These are phyloP conservation scores for Vicia villosa DNA, from an alignment of 306 rosid species.

Conservation along the genomic window DNA sequence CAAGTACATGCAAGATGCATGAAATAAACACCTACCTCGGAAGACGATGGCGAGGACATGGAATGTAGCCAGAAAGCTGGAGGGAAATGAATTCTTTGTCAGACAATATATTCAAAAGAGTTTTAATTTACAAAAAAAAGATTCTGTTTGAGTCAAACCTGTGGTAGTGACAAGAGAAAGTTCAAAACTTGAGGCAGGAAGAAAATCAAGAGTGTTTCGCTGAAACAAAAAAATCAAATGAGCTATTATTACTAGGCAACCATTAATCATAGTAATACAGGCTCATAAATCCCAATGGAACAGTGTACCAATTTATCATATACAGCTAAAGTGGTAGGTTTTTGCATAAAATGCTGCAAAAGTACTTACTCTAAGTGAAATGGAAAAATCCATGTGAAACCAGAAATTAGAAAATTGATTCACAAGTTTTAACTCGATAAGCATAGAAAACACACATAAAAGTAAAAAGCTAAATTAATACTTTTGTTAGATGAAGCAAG, in stretches of 20 bases:
- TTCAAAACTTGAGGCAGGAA: slow-evolving; percentile 92
- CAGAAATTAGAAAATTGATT: neutral
- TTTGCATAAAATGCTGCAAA: slow-evolving; percentile 20
- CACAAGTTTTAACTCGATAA: slow-evolving; percentile 18
- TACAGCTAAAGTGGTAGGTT: neutral
- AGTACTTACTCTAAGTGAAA: neutral
- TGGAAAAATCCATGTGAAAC: too few relatives aligned
- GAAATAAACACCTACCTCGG: slow-evolving; percentile 62
- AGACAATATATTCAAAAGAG: slow-evolving; percentile 27
- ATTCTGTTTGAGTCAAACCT: slow-evolving; percentile 55
- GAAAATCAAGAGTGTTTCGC: slow-evolving; percentile 93
- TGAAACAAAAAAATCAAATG: slow-evolving; percentile 38
- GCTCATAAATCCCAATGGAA: slow-evolving; percentile 4
- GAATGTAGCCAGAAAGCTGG: slow-evolving; percentile 80
- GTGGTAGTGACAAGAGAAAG: slow-evolving; percentile 91
- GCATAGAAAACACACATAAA: slow-evolving; percentile 6
- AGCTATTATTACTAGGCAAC: slow-evolving; percentile 21
- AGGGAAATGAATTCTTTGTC: slow-evolving; percentile 23
- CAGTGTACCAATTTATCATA: neutral
- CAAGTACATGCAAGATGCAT: slow-evolving; percentile 23
- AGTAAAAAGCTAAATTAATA: slow-evolving; percentile 10
- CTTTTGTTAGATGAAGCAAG: slow-evolving; percentile 8
- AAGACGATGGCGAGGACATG: slow-evolving; percentile 95
- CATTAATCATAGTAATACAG: slow-evolving; percentile 14
- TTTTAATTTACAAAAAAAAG: slow-evolving; percentile 35